These are phyloP conservation scores for Balamuthia mandrillaris DNA, from an alignment of 208 protist genomes.

Conservation along the genomic window DNA sequence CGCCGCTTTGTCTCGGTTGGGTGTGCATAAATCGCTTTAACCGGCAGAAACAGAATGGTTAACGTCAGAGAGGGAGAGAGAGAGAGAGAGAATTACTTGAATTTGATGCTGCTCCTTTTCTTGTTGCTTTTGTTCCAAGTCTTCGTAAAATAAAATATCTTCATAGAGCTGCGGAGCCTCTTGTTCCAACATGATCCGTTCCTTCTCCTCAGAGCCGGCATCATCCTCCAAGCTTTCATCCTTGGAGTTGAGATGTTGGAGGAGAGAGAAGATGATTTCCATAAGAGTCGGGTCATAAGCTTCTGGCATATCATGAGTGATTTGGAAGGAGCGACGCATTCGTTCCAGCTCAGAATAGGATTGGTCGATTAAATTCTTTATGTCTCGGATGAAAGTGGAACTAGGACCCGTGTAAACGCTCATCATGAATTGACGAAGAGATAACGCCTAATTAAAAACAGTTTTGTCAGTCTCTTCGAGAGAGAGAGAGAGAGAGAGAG, in stretches of 20 bases:
- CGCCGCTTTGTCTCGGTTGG: background rate
- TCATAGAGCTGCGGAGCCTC: conserved; percentile 35
- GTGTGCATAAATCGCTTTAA: background rate
- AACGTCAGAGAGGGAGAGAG: background rate
- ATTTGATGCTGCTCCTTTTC: conserved; percentile 24
- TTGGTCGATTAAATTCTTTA: conserved; percentile 29
- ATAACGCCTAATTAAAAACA: no score
- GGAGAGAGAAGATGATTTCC: conserved; percentile 7
- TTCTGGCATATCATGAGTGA: background rate
- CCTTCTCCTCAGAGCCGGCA: conserved; percentile 5
- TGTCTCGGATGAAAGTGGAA: background rate
- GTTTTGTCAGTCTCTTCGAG: no score
- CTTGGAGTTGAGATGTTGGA: conserved; percentile 20
- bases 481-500: no score
- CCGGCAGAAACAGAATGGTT: background rate
- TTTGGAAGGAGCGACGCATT: background rate
- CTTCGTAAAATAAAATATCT: conserved; percentile 9
- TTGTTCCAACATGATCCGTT: background rate
- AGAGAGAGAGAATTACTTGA: background rate
- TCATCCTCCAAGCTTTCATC: conserved; percentile 2
- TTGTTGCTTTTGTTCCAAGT: background rate
- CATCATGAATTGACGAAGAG: conserved; percentile 23
- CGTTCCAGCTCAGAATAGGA: conserved; percentile 5
- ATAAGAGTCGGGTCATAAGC: background rate
- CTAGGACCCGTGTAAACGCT: background rate